Evolutionary conservation across 768 basidiomycete genomes (phyloP).

Genomic region (Leucosporidium creatinivorum): DNA sequence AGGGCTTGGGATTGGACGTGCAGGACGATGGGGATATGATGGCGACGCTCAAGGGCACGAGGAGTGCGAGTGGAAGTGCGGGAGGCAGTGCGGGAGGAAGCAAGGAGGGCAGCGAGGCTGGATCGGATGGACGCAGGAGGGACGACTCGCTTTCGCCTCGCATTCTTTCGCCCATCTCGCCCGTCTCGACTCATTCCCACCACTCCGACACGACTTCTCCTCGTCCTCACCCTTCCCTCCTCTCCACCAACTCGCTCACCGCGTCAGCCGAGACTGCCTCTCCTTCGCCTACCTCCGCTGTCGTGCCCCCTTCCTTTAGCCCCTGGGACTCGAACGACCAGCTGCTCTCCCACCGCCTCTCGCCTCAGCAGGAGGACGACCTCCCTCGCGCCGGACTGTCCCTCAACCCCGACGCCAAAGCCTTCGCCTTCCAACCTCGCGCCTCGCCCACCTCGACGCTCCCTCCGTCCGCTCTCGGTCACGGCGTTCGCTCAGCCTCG

Average conservation of each 20-base stretch:
- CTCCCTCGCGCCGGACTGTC: slow-evolving; percentile 36
- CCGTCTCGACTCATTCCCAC: not conserved
- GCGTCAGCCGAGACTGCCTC: not conserved
- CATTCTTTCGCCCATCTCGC: not conserved
- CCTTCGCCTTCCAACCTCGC: slow-evolving; percentile 30
- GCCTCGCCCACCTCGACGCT: slow-evolving; percentile 16
- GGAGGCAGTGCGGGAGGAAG: no score
- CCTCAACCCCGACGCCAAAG: slow-evolving; percentile 37
- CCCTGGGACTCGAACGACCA: slow-evolving; percentile 6
- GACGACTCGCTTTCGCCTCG: no score
- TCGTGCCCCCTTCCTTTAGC: not conserved
- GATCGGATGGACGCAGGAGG: no score
- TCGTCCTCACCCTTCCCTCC: not conserved
- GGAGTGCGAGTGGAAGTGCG: no score
- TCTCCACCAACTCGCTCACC: not conserved
- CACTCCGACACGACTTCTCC: not conserved
- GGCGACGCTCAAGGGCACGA: no score
- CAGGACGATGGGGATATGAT: not conserved
- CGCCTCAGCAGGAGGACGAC: slow-evolving; percentile 31
- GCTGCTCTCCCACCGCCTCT: slow-evolving; percentile 13
- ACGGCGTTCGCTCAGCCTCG: not conserved
- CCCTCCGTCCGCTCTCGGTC: not conserved
- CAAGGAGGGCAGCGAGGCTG: no score
- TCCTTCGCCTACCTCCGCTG: not conserved
- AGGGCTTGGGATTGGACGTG: slow-evolving; percentile 21